Evolutionary conservation across 176 grass and related monocot species (phyloP), one percentile per base, ranked within the genome.

Genomic region (Zea luxurians): DNA sequence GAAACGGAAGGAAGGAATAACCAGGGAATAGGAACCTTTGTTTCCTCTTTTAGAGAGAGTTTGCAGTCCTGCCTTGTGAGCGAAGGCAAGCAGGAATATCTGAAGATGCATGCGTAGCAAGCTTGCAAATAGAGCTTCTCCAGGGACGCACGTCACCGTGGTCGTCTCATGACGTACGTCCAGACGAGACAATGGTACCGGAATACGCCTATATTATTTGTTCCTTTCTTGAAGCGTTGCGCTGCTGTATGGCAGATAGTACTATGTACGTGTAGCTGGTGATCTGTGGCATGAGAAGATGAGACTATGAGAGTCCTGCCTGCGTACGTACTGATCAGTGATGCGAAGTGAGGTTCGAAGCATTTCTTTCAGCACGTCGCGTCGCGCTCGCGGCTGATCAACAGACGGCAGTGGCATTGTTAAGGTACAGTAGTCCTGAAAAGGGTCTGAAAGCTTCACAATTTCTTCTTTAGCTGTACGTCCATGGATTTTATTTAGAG

Each of bases 41-140:
- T 72, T 89, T 77, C 87, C 59, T 72, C 71, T 89, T 89, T 66
- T 59, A 80, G 63, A 27, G 71, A 83, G 40, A 8, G 43, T 7
- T 44, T 44, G 48, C 48, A 42, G 4, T 48, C 49, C 49, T 17
- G 17, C 15, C 74, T 78, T 84, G 86, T 53, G 35, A 70, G 46
- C 55, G 76, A 84, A 71, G 53, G 66, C 85, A 78, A 4, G 44
- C 57, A 62, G 27, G 16, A 10, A 49, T 52, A 48, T 16, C 11
- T 36, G 20, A 61, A 66, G 64, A 64, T 58, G n/a, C 58, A 46
- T 16, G 38, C 44, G 11, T 37, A 21, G 42, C 42, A 35, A 77
- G 15, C 50, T 53, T 34, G 37, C 80, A n/a, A 66, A 81, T n/a
- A 55, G 8, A 18, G 43, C 40, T 71, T 69, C 57, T 42, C 77